Evolutionary conservation across 306 rosid genomes (phyloP).

Genomic region (Rosa persica): DNA sequence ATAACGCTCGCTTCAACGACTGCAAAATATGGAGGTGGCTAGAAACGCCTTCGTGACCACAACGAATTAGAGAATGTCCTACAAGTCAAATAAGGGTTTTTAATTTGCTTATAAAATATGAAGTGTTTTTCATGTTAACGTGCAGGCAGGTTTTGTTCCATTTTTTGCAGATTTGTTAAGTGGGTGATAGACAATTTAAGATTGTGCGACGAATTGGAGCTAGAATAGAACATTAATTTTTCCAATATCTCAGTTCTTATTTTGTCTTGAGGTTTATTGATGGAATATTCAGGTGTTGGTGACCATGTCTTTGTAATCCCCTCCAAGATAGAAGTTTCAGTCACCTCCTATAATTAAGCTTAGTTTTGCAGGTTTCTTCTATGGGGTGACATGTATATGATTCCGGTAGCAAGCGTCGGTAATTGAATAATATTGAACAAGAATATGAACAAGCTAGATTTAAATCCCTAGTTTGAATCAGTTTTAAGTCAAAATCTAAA

Average conservation of each 20-base stretch:
- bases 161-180: neutral
- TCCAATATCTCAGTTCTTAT: neutral
- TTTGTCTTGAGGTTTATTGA: neutral
- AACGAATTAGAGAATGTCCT: constrained; percentile 43
- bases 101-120: neutral
- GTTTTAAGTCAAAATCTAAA: neutral
- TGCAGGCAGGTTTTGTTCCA: constrained; percentile 29
- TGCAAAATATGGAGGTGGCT: neutral
- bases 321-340: too few relatives aligned
- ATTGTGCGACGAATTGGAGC: too few relatives aligned
- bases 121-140: constrained; percentile 10
- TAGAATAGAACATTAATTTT: neutral
- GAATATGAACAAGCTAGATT: neutral
- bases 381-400: neutral
- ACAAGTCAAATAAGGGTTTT: constrained; percentile 18
- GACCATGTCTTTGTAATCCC: neutral
- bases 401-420: neutral
- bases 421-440: neutral
- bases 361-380: neutral
- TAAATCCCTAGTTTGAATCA: neutral
- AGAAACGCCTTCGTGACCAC: constrained; percentile 47
- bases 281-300: neutral
- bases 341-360: neutral
- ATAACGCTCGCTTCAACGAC: constrained; percentile 3
- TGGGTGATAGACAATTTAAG: neutral